Conservation (phyloP, 768 basidiomycete species). For the Tylopilus vinaceipallidus region DNA sequence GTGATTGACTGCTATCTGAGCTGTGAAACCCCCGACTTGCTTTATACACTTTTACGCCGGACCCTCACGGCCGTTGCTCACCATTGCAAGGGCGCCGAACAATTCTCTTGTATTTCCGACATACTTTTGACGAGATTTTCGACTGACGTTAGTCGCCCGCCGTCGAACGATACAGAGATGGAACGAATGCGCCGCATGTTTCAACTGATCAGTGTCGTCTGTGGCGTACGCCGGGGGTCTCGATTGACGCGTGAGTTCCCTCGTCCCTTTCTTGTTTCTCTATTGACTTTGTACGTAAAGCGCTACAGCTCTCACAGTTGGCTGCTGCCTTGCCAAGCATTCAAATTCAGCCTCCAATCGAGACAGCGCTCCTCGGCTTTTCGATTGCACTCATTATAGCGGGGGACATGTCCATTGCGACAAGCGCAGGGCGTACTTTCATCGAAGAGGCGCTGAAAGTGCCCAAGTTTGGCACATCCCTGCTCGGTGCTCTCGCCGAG, state of each 20-base stretch:
- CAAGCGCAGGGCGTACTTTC: constrained; percentile 48
- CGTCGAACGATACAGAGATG: constrained; percentile 10
- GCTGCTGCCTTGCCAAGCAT: constrained; percentile 31
- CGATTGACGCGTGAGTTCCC: constrained; percentile 54
- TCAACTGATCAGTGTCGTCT: constrained; percentile 54
- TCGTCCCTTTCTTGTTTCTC: not conserved
- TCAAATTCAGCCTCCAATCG: constrained; percentile 25
- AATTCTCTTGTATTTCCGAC: constrained; percentile 58
- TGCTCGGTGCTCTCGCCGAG: constrained; percentile 62
- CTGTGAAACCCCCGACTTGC: constrained; percentile 36
- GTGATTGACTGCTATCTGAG: constrained; percentile 57
- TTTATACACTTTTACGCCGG: constrained; percentile 62
- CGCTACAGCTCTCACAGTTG: constrained; percentile 37
- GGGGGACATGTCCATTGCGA: constrained; percentile 40
- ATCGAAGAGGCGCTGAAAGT: constrained; percentile 24
- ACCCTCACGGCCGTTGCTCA: constrained; percentile 79
- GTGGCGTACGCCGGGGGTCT: constrained; percentile 69
- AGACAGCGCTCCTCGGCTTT: constrained; percentile 33
- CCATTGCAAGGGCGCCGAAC: constrained; percentile 70
- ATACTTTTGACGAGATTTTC: constrained; percentile 45
- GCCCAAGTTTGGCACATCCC: constrained; percentile 45
- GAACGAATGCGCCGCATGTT: constrained; percentile 52
- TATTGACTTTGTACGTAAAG: constrained; percentile 19
- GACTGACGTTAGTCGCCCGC: constrained; percentile 2
- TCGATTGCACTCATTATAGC: constrained; percentile 37